Conservation (phyloP, 139 green algal species). For the Chlorella sorokiniana region DNA sequence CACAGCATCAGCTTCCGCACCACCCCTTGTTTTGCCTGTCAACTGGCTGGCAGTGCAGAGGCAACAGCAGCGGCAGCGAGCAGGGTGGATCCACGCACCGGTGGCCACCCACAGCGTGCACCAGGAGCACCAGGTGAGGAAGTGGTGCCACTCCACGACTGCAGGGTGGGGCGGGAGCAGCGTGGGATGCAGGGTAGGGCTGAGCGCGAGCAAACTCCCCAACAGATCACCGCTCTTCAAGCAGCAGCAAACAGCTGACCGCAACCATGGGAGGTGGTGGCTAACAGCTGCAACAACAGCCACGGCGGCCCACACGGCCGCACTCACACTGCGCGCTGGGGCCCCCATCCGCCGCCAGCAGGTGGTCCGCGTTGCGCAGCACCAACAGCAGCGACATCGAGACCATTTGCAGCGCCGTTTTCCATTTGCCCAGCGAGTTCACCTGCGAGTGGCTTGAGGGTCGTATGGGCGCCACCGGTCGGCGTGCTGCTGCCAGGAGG, state of each 20-base stretch:
- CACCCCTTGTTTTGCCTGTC: too few species aligned
- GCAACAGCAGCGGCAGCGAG: neutral
- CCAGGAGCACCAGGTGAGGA: constrained; percentile 38
- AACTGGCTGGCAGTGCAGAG: too few species aligned
- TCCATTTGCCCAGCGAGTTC: constrained; percentile 70
- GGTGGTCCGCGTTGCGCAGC: constrained; percentile 51
- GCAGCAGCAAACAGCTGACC: neutral
- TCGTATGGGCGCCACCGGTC: too few species aligned
- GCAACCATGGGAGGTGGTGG: neutral
- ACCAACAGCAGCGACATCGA: constrained; percentile 73
- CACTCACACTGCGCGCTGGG: constrained; percentile 10
- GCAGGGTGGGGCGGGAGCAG: constrained; percentile 1
- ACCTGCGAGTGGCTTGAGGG: constrained; percentile 40
- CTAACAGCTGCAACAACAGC: neutral
- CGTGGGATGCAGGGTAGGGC: neutral
- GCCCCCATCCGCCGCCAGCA: constrained; percentile 34
- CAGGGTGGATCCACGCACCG: neutral
- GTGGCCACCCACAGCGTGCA: constrained; percentile 60
- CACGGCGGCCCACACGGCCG: too few species aligned
- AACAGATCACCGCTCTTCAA: neutral
- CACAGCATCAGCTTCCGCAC: too few species aligned
- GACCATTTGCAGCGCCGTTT: constrained; percentile 67
- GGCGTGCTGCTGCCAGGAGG: too few species aligned
- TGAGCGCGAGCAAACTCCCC: neutral
- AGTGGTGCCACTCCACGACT: constrained; percentile 33